Base-by-base conservation (phyloP, 2,329 filamentous ascomycete species). In the Fusarium veterinarium region DNA sequence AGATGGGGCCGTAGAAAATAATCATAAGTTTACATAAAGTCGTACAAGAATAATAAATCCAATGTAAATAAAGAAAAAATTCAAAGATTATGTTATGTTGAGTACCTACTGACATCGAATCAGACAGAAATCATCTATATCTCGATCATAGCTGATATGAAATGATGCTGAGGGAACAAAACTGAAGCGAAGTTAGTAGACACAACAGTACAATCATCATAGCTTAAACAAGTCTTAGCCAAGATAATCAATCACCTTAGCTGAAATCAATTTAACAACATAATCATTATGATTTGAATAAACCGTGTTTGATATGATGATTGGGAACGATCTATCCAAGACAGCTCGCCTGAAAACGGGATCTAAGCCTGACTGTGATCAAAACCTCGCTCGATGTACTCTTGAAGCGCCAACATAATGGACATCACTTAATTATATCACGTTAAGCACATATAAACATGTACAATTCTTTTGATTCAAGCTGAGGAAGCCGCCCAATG, bases 401-500 rank as follows among this genome's bases (percentile, higher is more conserved):
- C 13, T 25, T 37, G 17, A 28, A 52, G 33, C n/a, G 13, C 31
- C 8, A 37, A 20, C 7, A 28, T 38, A 20, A 28, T n/a, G 19
- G 33, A 20, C 49, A 53, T n/a, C 13, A 28, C 10, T 12, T 14
- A 28, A 7, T 28, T 8, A 12, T 17, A 28, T 28, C 19, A n/a
- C 33, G 49, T 12, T 23, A 52, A 52, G 17, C 23, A 28, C 33
- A 28, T 38, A 10, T 11, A 40, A 64, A 44, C 23, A 62, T 40
- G 46, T 38, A n/a, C 20, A 40, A 28, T 41, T 45, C 30, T 38
- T 33, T 55, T 35, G 30, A 45, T 52, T 56, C 37, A 67, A 66
- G 51, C 40, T 25, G 51, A 58, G 60, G 37, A 57, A 65, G 35
- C 55, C 60, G 37, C 66, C 55, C 40, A 42, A 53, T 53, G 58